A percentile compares a stretch with the other conserved stretches of the same genome.
Evolutionary conservation across 2,329 filamentous ascomycete genomes (phyloP).

Genomic region (Paraphoma sp.): DNA sequence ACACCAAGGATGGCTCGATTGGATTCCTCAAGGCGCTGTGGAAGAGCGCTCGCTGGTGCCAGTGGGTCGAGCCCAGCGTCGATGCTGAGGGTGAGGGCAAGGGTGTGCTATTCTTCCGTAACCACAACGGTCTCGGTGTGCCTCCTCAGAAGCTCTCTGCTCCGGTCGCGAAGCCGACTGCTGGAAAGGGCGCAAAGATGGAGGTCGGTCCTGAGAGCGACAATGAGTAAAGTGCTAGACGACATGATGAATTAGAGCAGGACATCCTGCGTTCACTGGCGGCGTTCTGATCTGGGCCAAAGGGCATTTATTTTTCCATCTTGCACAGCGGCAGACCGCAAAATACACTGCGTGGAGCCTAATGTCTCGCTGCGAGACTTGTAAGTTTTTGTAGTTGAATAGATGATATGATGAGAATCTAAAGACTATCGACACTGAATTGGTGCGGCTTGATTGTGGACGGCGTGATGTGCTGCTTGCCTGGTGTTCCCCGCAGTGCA

Average conservation of each 20-base stretch:
- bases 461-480: too few relatives aligned
- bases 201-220: slow-evolving; percentile 40
- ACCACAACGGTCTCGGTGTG: slow-evolving; percentile 84
- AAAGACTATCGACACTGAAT: background rate
- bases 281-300: slow-evolving; percentile 26
- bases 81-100: slow-evolving; percentile 81
- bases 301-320: slow-evolving; percentile 11
- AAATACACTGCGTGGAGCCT: slow-evolving; percentile 11
- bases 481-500: background rate
- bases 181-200: slow-evolving; percentile 45
- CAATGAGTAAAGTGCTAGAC: slow-evolving; percentile 32
- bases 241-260: slow-evolving; percentile 28
- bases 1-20: slow-evolving; percentile 73
- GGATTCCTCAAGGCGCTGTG: slow-evolving; percentile 89
- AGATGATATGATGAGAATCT: background rate
- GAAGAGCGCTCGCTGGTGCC: slow-evolving; percentile 83
- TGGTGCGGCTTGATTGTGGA: background rate
- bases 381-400: slow-evolving; percentile 13
- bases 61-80: slow-evolving; percentile 94
- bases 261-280: slow-evolving; percentile 11
- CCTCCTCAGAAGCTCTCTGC: slow-evolving; percentile 55
- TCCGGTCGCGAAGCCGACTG: slow-evolving; percentile 33
- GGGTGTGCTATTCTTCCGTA: slow-evolving; percentile 92
- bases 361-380: slow-evolving; percentile 17
- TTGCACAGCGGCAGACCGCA: slow-evolving; percentile 16